phyloP scores from a whole-genome alignment of 306 rosid species.

The Castanopsis chinensis region DNA sequence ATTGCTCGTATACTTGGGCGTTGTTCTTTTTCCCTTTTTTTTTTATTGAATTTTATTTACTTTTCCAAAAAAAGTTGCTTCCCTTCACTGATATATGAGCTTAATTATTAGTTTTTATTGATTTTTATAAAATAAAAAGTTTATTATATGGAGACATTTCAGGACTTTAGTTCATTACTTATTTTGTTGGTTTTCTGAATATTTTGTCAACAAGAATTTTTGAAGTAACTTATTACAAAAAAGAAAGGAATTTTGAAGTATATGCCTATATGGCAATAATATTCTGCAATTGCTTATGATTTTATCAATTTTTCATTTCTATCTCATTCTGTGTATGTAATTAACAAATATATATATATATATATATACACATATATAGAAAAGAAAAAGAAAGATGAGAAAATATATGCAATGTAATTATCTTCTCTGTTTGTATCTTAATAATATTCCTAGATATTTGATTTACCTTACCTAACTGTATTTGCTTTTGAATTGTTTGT shows the following conservation, averaged over 20 bases:
- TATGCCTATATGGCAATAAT: background rate
- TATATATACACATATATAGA: no score
- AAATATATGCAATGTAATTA: background rate
- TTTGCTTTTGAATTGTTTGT: slow-evolving; percentile 16
- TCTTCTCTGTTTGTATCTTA: background rate
- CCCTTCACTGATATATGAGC: background rate
- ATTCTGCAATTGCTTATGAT: background rate
- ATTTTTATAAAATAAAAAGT: background rate
- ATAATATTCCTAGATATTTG: background rate
- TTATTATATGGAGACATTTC: background rate
- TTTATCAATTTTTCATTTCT: no score
- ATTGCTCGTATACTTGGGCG: accelerated
- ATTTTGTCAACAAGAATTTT: background rate
- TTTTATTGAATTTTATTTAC: no score
- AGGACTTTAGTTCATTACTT: background rate
- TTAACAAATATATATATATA: no score
- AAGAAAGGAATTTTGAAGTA: background rate
- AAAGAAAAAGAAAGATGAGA: no score
- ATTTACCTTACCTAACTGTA: background rate
- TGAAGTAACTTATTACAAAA: no score
- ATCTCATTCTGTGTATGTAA: no score
- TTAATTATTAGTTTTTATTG: background rate
- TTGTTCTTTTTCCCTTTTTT: no score
- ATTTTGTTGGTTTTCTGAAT: background rate
- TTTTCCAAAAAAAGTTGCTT: no score